These are phyloP conservation scores for Malus domestica DNA, from an alignment of 306 rosid species.

Conservation along the genomic window DNA sequence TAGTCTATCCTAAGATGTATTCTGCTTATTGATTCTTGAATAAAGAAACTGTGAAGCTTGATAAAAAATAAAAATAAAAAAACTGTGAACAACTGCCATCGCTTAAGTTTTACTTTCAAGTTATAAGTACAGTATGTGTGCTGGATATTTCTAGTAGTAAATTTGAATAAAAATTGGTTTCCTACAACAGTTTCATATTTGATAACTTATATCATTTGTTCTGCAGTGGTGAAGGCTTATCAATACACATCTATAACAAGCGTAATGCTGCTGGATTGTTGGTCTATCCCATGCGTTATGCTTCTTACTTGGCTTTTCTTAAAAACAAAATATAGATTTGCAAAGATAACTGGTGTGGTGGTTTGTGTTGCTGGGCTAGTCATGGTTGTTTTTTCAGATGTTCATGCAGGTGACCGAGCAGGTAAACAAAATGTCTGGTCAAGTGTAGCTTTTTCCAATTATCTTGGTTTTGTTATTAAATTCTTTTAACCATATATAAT, in stretches of 20 bases:
- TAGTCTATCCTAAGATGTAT: not conserved
- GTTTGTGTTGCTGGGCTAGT: conserved; percentile 86
- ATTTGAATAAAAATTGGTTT: not conserved
- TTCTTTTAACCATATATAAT: not conserved
- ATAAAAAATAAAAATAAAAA: too few species aligned
- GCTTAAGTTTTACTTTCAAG: not conserved
- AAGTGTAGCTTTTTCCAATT: not conserved
- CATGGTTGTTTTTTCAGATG: conserved; percentile 82
- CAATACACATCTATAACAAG: conserved; percentile 94
- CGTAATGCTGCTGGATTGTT: conserved; percentile 94
- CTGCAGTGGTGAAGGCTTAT: conserved; percentile 95
- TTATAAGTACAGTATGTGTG: not conserved
- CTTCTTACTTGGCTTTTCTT: conserved; percentile 93
- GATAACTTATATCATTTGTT: conserved; percentile 6
- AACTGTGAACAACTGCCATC: not conserved
- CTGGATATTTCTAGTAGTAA: not conserved
- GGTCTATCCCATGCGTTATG: conserved; percentile 91
- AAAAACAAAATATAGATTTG: conserved; percentile 75
- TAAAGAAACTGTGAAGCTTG: not conserved
- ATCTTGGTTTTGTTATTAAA: not conserved
- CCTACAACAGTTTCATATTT: not conserved
- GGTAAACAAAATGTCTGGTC: conserved; percentile 34
- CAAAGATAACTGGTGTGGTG: conserved; percentile 66
- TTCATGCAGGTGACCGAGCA: conserved; percentile 75
- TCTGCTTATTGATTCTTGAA: not conserved